Evolutionary conservation across 257 asterid species (phyloP), one percentile per base, ranked within the genome.

Genomic region (Plantago elongata): DNA sequence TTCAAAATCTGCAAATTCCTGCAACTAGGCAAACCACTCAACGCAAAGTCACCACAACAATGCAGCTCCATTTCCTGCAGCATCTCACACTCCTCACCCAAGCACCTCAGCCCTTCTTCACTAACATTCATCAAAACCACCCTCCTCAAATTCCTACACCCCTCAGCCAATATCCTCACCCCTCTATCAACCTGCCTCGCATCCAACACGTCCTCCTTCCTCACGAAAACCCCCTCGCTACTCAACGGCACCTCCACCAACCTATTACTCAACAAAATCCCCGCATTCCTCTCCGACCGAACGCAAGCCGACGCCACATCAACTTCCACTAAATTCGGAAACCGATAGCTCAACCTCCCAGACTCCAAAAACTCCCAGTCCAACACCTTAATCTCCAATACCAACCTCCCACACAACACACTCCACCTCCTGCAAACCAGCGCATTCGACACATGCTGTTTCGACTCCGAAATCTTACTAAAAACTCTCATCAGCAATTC

Each of bases 351-450:
- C 12, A 82, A 72, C 78, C 96, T 87, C 64, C 97, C 99, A 16
- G 96, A 92, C 56, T 89, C 94, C 65, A 92, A 54, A 72, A 86
- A 89, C 58, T 86, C 99, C 99, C 99, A 92, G 62, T 92, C 96
- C 69, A 81, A 62, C 16, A 92, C 62, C 87, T 67, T 86, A 66
- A 92, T 64, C 14, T 82, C 76, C 55, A 62, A 69, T 51, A 89
- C 78, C 68, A 89, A 65, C 72, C 74, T 89, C 55, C 97, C 99
- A 63, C 77, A 79, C 16, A 89, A 58, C 64, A 69, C 65, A 57
- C 84, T 78, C 99, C 97, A 92, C 69, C 94, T 77, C 79, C 72
- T 84, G 83, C 97, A 89, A 47, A 89, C 99, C 78, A 84, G 68
- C 0, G 95, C 77, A 75, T 84, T 83, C 27, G 80, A 63, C 59